Percentiles rank a stretch among this genome's conserved stretches.
Evolutionary conservation across 108 stramenopile genomes (phyloP).

Genomic region (Bacterosira constricta): DNA sequence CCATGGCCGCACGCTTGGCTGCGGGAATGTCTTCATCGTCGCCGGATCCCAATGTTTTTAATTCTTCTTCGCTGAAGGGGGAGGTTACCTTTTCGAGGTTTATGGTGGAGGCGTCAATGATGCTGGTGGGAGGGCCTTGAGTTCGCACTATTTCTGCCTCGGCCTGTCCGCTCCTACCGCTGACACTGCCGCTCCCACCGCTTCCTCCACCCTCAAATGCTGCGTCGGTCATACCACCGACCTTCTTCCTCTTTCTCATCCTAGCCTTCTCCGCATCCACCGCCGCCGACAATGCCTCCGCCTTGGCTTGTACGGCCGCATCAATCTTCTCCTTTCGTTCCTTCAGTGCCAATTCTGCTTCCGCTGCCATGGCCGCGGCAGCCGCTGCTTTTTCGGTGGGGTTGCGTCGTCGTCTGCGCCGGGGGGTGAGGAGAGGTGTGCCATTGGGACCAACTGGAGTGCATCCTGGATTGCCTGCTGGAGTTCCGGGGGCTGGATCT

Average conservation of each 20-base stretch:
- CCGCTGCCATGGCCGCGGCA: slow-evolving; percentile 37
- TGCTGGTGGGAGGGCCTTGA: not conserved
- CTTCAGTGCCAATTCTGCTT: slow-evolving; percentile 29
- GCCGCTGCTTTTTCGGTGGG: slow-evolving; percentile 36
- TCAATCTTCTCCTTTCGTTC: slow-evolving; percentile 15
- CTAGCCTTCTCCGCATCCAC: not conserved
- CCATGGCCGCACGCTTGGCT: slow-evolving; percentile 45
- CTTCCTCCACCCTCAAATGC: not conserved
- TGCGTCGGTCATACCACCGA: not conserved
- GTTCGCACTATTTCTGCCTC: not conserved
- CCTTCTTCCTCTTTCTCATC: not conserved
- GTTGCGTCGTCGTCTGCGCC: slow-evolving; percentile 18
- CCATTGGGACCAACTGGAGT: no score
- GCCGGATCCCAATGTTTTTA: slow-evolving; percentile 16
- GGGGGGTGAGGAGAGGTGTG: not conserved
- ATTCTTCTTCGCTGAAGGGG: slow-evolving; percentile 12
- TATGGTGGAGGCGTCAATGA: not conserved
- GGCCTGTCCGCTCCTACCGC: no score
- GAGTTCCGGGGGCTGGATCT: no score
- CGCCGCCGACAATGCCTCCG: not conserved
- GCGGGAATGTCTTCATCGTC: slow-evolving; percentile 50
- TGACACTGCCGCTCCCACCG: not conserved
- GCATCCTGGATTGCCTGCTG: no score
- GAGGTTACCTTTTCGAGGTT: not conserved
- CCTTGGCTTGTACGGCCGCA: slow-evolving; percentile 29